phyloP scores from a whole-genome alignment of 257 asterid genomes.

The Petunia secreta region DNA sequence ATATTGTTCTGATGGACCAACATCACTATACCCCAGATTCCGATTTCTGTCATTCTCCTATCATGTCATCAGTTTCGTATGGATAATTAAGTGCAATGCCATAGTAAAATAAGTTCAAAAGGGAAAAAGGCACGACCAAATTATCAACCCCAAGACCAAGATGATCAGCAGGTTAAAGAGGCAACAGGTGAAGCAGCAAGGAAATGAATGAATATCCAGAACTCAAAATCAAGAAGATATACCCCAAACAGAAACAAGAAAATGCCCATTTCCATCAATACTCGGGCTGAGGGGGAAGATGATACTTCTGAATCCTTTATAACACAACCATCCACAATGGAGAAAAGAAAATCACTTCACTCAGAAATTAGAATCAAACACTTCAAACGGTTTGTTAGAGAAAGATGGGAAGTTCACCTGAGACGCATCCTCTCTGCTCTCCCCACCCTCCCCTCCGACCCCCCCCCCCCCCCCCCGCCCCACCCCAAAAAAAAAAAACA shows the following conservation, averaged over 20 bases:
- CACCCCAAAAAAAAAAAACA: too few relatives aligned
- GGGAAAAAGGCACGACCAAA: neutral
- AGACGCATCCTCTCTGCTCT: neutral
- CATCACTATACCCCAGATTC: conserved; percentile 44
- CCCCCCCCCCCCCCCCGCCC: too few relatives aligned
- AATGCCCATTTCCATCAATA: neutral
- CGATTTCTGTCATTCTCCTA: conserved; percentile 71
- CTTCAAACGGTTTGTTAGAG: neutral
- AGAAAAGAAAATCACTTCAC: neutral
- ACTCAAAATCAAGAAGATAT: neutral
- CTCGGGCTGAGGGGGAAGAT: neutral
- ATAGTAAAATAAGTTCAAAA: neutral
- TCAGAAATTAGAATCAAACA: neutral
- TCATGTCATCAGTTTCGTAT: conserved; percentile 30
- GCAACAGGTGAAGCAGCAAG: neutral
- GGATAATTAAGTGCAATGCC: conserved; percentile 18
- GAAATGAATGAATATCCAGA: neutral
- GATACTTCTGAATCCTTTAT: neutral
- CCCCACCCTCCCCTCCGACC: too few relatives aligned
- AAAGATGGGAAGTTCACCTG: neutral
- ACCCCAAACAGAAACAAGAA: neutral
- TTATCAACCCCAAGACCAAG: conserved; percentile 13
- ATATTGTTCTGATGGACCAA: conserved; percentile 52
- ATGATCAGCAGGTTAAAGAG: neutral
- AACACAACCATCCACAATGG: neutral